Evolutionary conservation across 2,329 filamentous ascomycete genomes (phyloP), one percentile per base, ranked within the genome.

Genomic region (Pseudogymnoascus sp.): DNA sequence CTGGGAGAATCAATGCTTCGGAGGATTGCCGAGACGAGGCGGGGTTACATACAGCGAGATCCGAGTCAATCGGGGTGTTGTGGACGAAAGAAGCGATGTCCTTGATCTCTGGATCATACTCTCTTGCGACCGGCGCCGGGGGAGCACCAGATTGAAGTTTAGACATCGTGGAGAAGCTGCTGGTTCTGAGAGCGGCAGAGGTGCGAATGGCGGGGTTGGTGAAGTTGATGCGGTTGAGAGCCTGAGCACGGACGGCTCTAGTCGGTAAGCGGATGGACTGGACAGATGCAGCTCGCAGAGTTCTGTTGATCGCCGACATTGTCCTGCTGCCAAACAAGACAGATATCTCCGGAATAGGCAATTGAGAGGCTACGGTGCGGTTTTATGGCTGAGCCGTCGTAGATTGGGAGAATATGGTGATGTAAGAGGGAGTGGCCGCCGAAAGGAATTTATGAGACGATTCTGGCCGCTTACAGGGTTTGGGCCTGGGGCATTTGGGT

Each of bases 51-150:
- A 97, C 93, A 75, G 95, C 95, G 72, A 99, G 84, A 69, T 96
- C 91, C 31, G 93, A 97, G 71, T 93, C 83, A 73, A 97, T 89
- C 64, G 90, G 84, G 77, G 93, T 93, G 76, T 93, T 90, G 83
- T 96, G 91, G 75, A 97, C 89, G 79, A 97, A 99, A 78, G 84
- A 86, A 67, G 93, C 93, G 82, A 99, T 96, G 76, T 97, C 93
- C 77, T 87, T 88, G 77, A 97, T 95, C 80, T 97, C 93, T 67
- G 89, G 86, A 75, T 97, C 93, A 77, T 93, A 97, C 69, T 87
- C 82, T 75, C 83, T 78, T 65, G 77, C 73, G 71, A 79, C 75
- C 49, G 80, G 75, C 72, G 84, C 76, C 70, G 77, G 74, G 69
- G 82, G 78, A 70, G 82, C 80, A 60, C 77, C 72, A 60, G 73